These are phyloP conservation scores for Inonotus hispidus DNA, from an alignment of 1,284 basidiomycete species.

Conservation along the genomic window DNA sequence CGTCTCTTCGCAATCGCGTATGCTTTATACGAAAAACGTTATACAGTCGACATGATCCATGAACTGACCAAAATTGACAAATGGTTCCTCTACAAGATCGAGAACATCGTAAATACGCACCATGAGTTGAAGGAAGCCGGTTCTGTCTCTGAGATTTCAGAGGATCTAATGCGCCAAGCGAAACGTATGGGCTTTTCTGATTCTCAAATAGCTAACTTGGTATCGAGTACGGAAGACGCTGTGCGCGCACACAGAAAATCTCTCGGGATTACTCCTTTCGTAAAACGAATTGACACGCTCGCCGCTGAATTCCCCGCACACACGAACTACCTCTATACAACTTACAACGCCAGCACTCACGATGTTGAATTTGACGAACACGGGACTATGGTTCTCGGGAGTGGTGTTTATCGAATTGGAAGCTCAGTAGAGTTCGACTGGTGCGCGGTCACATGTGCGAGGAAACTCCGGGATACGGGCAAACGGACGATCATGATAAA, in stretches of 20 bases:
- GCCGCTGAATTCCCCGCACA: constrained; percentile 98
- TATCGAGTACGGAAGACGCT: constrained; percentile 59
- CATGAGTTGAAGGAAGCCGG: constrained; percentile 66
- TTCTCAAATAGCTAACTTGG: constrained; percentile 80
- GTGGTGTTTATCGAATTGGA: constrained; percentile 97
- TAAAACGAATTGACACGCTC: constrained; percentile 99
- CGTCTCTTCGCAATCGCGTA: constrained; percentile 96
- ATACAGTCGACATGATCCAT: constrained; percentile 94
- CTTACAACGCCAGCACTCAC: constrained; percentile 95
- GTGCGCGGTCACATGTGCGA: constrained; percentile 98
- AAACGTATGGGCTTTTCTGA: constrained; percentile 97
- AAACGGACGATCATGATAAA: constrained; percentile 99
- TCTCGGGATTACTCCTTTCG: constrained; percentile 89
- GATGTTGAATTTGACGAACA: constrained; percentile 96
- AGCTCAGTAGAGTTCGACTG: constrained; percentile 99
- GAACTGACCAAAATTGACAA: constrained; percentile 96
- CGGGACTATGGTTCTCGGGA: constrained; percentile 99
- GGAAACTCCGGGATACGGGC: constrained; percentile 87
- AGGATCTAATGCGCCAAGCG: constrained; percentile 70
- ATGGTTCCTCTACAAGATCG: constrained; percentile 99
- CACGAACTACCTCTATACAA: constrained; percentile 99
- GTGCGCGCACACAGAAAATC: constrained; percentile 87
- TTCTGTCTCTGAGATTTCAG: constrained; percentile 52
- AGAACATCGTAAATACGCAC: constrained; percentile 91
- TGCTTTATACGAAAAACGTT: constrained; percentile 93